Evolutionary conservation across 352 stramenopile species (phyloP), one percentile per base, ranked within the genome.

Genomic region (Pythium dissotocum): DNA sequence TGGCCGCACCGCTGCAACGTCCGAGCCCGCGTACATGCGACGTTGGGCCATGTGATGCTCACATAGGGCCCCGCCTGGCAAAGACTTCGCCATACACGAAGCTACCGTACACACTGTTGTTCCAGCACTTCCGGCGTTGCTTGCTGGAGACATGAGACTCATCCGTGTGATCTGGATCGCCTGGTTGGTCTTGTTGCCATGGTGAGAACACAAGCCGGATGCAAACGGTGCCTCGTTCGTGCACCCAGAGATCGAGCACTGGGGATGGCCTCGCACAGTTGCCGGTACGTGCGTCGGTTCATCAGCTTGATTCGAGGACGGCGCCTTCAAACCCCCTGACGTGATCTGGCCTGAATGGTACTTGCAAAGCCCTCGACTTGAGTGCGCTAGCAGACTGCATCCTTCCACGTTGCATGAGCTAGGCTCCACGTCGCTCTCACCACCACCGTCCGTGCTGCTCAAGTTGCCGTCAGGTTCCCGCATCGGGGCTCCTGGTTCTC

Each of bases 191-290:
- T 87, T 71, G 57, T 78, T 85, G 7, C 68, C 60, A 59, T 92
- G 80, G 38, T 85, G 69, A 28, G 79, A 59, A 65, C 82, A 90
- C 18, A 90, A 56, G 6, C 82, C 82, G 0, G 69, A 78, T 21
- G 75, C 57, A 46, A 88, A 89, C 51, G 67, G 64, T 35, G 77
- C 77, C 28, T 76, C 30, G 53, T 85, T 82, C 12, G 46, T 61
- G 59, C 84, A 90, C 5, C 75, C 78, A 32, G 67, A 18, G 36
- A 74, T 74, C 1, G 61, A 65, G 36, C 68, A 74, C 6, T 67
- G 32, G 0, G 56, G 68, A 38, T 70, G 63, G 30, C 46, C 67
- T 12, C 56, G 77, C 58, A 10, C 55, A 49, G 49, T 73, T 3
- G 63, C 36, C 4, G n/a, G 33, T 14, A 10, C 24, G 33, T 58